Evolutionary conservation across 176 grass and related monocot species (phyloP).

Genomic region (Aegilops bicornis): DNA sequence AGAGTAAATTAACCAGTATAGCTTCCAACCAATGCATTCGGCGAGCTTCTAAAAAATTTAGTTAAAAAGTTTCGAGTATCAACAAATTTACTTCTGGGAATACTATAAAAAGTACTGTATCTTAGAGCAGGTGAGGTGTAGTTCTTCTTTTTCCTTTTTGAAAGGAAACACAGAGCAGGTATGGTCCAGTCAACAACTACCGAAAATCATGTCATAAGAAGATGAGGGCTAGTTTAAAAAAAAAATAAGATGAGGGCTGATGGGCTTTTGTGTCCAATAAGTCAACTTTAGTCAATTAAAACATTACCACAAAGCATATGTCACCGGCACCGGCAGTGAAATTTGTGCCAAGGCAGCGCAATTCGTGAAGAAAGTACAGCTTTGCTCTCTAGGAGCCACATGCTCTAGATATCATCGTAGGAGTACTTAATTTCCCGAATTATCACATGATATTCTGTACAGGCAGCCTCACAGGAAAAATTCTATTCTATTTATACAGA

Average conservation of each 20-base stretch:
- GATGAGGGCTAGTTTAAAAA: not conserved
- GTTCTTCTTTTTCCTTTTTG: not conserved
- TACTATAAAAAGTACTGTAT: not conserved
- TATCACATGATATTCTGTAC: not conserved
- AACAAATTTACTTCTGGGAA: not conserved
- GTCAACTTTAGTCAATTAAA: not conserved
- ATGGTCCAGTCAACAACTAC: not conserved
- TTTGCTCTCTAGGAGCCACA: not conserved
- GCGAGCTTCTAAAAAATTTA: not conserved
- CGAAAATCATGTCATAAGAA: not conserved
- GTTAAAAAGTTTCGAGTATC: not conserved
- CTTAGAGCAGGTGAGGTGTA: not conserved
- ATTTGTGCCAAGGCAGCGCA: not conserved
- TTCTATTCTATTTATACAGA: not conserved
- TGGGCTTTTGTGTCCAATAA: slow-evolving; percentile 2
- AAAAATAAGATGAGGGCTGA: not conserved
- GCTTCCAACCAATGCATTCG: not conserved
- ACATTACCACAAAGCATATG: not conserved
- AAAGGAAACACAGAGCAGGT: not conserved
- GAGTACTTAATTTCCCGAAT: not conserved
- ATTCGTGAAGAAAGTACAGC: not conserved
- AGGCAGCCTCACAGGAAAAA: not conserved
- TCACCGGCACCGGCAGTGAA: not conserved
- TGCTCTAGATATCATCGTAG: not conserved
- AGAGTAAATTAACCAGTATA: not conserved